Base-by-base conservation (phyloP, 2,329 filamentous ascomycete genomes). In the Parastagonospora nodorum region DNA sequence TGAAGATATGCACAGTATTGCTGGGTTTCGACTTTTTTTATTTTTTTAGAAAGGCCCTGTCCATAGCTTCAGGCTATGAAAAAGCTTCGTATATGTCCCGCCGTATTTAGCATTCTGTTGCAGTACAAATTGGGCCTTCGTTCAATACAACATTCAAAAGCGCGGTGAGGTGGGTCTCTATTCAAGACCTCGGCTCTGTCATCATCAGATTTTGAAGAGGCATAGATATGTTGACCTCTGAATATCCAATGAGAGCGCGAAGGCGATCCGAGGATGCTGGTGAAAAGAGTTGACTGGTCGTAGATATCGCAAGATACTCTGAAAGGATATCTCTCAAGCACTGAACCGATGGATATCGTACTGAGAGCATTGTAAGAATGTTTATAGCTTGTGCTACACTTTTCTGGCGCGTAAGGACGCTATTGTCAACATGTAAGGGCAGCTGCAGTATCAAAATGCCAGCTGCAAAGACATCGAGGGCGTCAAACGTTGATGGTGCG, bases 391-490 rank as follows among this genome's bases (percentile, higher is more conserved):
- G 39, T 15, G 27, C 12, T 27, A 42, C 12, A 15, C 24, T 14
- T 12, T 14, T 28, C 12, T 28, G 28, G 11, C 39, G 27, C 6
- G 29, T 15, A 30, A 30, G 12, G 11, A 11, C 19, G 19, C 19
- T 24, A 24, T 24, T 24, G 19, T 24, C 19, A 24, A 24, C 19
- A 24, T 24, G 3, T 24, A 24, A 24, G 19, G 16, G 8, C 16
- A 44, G 16, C 10, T 16, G 31, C n/a, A 35, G 24, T 19, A 44
- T 8, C n/a, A 19, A 24, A 14, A 36, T 28, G 10, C 49, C 49
- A 10, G 45, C 41, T 4, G 44, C 44, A 36, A 51, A 51, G n/a
- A 51, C 31, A 12, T 44, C 24, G 11, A 51, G 27, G 8, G 44
- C 39, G 11, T 47, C 49, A 15, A 47, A 35, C 11, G 30, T n/a